A percentile compares a stretch with the other conserved stretches of the same genome.
phyloP scores from a whole-genome alignment of 2,329 filamentous ascomycete genomes.

The Colletotrichum falcatum region DNA sequence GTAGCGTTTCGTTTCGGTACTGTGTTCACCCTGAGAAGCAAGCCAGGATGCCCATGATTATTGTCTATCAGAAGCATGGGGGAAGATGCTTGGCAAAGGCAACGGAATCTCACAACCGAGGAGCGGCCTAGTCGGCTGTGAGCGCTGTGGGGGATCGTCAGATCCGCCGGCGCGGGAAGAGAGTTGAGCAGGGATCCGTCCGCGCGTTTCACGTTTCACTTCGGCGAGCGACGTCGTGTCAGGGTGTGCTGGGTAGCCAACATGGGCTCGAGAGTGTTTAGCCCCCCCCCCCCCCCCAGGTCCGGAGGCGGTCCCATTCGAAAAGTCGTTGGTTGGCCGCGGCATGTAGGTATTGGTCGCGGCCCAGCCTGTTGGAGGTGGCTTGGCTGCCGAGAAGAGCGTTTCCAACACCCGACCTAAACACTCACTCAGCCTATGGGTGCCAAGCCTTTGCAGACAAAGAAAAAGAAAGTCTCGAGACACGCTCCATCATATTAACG shows the following conservation, averaged over 20 bases:
- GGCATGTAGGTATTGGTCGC: not conserved
- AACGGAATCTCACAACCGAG: conserved; percentile 4
- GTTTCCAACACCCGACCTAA: not conserved
- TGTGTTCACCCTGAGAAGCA: not conserved
- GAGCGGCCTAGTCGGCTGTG: not conserved
- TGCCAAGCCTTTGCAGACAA: not conserved
- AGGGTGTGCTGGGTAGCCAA: not conserved
- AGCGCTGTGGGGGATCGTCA: conserved; percentile 25
- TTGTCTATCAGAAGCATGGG: not conserved
- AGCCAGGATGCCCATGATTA: not conserved
- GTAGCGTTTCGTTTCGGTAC: too few species aligned
- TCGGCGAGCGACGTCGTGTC: conserved; percentile 38
- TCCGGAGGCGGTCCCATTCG: conserved; percentile 28
- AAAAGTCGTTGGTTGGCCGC: not conserved
- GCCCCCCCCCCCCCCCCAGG: too few species aligned
- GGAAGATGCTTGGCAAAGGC: not conserved
- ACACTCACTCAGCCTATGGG: not conserved
- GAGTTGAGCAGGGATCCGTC: conserved; percentile 38
- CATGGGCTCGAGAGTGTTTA: conserved; percentile 14
- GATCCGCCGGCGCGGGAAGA: conserved; percentile 21
- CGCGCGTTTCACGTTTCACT: conserved; percentile 41
- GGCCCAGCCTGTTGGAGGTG: conserved; percentile 8
- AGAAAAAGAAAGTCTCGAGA: not conserved
- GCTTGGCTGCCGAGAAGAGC: conserved; percentile 19
- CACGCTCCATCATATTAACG: not conserved